Evolutionary conservation across 140 eudicot species (phyloP).

Genomic region (Stevia rebaudiana): DNA sequence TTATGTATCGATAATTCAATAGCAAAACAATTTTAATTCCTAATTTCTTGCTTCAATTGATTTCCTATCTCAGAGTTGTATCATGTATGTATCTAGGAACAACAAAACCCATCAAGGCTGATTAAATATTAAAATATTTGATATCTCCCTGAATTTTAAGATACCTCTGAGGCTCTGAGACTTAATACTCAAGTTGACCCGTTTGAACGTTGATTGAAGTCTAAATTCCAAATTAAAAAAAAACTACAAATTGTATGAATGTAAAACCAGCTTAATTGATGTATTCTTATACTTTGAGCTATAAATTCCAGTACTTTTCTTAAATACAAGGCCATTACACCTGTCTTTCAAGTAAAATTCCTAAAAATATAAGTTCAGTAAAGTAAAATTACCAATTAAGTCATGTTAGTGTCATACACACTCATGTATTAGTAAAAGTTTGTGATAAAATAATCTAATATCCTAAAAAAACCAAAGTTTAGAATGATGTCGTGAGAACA

Average conservation of each 20-base stretch:
- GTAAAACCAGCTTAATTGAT: not conserved
- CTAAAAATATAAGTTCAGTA: not conserved
- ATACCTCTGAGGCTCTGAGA: not conserved
- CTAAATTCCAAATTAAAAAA: not conserved
- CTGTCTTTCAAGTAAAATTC: not conserved
- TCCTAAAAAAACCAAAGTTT: not conserved
- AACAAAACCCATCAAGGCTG: not conserved
- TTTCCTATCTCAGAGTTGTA: too few species aligned
- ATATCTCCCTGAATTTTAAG: not conserved
- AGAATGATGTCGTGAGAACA: not conserved
- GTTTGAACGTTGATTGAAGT: not conserved
- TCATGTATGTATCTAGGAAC: not conserved
- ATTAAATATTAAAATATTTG: not conserved
- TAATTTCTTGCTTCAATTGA: too few species aligned
- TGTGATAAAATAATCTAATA: not conserved
- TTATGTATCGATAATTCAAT: slow-evolving; percentile 9
- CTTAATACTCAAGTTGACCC: not conserved
- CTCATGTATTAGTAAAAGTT: not conserved
- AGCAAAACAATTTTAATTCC: not conserved
- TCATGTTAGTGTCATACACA: not conserved
- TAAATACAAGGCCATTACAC: not conserved
- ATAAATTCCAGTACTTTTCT: not conserved
- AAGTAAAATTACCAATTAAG: not conserved
- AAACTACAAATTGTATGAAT: not conserved
- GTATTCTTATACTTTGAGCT: not conserved